Base-by-base conservation (phyloP, 768 basidiomycete genomes). In the Hypsizygus marmoreus region DNA sequence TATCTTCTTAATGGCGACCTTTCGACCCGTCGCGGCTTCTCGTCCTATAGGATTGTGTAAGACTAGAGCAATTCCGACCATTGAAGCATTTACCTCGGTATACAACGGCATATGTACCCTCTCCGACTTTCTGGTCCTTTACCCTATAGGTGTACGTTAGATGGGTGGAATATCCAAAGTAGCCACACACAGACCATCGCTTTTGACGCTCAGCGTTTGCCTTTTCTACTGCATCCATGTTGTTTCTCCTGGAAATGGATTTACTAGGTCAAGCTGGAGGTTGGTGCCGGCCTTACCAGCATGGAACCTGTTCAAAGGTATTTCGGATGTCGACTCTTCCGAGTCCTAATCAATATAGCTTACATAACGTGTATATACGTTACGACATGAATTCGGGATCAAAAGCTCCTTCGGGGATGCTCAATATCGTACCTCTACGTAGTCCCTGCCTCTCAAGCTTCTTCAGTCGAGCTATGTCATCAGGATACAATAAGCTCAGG, bases 1-100 rank as follows among this genome's bases (percentile, higher is more conserved):
- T 55, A 97, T 95, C 69, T 98, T 98, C 74, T 99, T 99, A 57
- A 99, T 95, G 45, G 97, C 97, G 0, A 97, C 85, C 67, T 86
- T 88, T n/a, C 84, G 74, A 23, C 83, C 83, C 2, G 88, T 90
- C 0, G 82, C 70, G 13, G 79, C 74, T 57, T 92, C 87, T 51
- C 84, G 75, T 19, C 90, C 91, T 93, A 51, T 32, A 56, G 32
- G 26, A 14, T n/a, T 1, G 29, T 26, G 10, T 20, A 22, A 22
- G 29, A 4, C 2, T 4, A 23, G 6, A 32, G 31, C 14, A 24
- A 25, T 25, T 4, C 36, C 38, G 46, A 16, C 31, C 22, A 34
- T 25, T 20, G 22, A 1, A 11, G 5, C 31, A 64, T 71, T 50
- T 35, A 86, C 94, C 94, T 83, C 82, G 79, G 68, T 95, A 97